Conservation (phyloP, 1,284 basidiomycete species). For the Leccinum griseonigrum region DNA sequence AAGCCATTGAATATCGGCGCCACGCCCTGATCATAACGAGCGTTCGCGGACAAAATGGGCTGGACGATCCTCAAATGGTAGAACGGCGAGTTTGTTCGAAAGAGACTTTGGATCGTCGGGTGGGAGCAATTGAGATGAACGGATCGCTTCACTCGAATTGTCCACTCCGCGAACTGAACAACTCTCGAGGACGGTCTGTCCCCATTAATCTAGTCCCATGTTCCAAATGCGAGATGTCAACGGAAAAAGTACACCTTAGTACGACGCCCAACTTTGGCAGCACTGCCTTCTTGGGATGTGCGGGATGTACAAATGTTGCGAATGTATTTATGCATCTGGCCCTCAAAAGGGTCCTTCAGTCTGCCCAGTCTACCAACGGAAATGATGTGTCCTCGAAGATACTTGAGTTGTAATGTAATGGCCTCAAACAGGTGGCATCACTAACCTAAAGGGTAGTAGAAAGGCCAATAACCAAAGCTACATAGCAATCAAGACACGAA, state of each 20-base stretch:
- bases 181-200: background rate
- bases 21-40: background rate
- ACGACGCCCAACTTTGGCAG: background rate
- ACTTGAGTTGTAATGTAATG: constrained; percentile 26
- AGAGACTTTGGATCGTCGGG: constrained; percentile 6
- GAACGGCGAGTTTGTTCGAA: background rate
- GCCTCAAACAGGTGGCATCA: constrained; percentile 11
- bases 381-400: constrained; percentile 20
- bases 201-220: constrained; percentile 8
- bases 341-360: constrained; percentile 3
- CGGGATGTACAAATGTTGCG: background rate
- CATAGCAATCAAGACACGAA: constrained; percentile 28
- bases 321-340: constrained; percentile 3
- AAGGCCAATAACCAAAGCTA: constrained; percentile 23
- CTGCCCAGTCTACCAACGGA: constrained; percentile 11
- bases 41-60: background rate
- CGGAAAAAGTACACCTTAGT: too few relatives aligned
- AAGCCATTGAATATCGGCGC: background rate
- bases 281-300: background rate
- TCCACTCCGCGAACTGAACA: constrained; percentile 24
- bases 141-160: constrained; percentile 15
- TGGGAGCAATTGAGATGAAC: constrained; percentile 9
- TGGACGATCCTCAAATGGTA: background rate
- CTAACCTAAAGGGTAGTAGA: constrained; percentile 18
- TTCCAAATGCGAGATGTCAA: background rate